Evolutionary conservation across 1,284 basidiomycete genomes (phyloP).

Genomic region (Boletus sp.): DNA sequence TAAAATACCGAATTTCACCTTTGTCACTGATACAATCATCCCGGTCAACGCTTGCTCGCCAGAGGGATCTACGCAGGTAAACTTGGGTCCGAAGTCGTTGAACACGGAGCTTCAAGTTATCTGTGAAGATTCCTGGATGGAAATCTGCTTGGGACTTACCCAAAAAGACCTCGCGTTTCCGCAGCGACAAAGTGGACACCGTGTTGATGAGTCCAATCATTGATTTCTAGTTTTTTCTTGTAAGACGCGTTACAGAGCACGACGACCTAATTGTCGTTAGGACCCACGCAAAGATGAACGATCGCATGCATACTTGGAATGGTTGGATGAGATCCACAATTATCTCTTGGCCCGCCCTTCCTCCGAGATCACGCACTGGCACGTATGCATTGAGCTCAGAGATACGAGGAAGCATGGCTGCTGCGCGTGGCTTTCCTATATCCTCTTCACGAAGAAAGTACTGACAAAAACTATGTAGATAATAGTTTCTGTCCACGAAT

Average conservation of each 20-base stretch:
- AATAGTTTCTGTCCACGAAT: not conserved
- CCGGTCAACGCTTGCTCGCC: slow-evolving; percentile 93
- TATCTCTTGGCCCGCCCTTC: slow-evolving; percentile 69
- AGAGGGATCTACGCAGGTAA: slow-evolving; percentile 93
- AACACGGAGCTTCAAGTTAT: slow-evolving; percentile 73
- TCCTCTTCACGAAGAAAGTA: slow-evolving; percentile 94
- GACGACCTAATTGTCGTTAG: slow-evolving; percentile 64
- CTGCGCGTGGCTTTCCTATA: slow-evolving; percentile 84
- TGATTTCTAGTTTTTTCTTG: slow-evolving; percentile 89
- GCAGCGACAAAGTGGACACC: slow-evolving; percentile 92
- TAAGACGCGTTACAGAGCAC: slow-evolving; percentile 82
- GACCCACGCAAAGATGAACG: not conserved
- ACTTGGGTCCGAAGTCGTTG: slow-evolving; percentile 95
- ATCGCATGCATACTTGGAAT: slow-evolving; percentile 68
- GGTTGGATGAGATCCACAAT: slow-evolving; percentile 77
- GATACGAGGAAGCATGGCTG: slow-evolving; percentile 85
- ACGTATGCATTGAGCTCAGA: slow-evolving; percentile 98
- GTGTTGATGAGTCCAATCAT: slow-evolving; percentile 89
- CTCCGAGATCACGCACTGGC: slow-evolving; percentile 80
- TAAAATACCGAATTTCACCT: slow-evolving; percentile 45
- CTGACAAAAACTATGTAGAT: slow-evolving; percentile 41
- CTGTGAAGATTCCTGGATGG: slow-evolving; percentile 14
- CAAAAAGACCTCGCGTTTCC: slow-evolving; percentile 94
- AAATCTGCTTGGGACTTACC: slow-evolving; percentile 47
- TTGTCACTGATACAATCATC: slow-evolving; percentile 92